A percentile compares a stretch with the other conserved stretches of the same genome.
Conservation (phyloP, 495 filamentous ascomycete species). For the Acidomyces sp. region DNA sequence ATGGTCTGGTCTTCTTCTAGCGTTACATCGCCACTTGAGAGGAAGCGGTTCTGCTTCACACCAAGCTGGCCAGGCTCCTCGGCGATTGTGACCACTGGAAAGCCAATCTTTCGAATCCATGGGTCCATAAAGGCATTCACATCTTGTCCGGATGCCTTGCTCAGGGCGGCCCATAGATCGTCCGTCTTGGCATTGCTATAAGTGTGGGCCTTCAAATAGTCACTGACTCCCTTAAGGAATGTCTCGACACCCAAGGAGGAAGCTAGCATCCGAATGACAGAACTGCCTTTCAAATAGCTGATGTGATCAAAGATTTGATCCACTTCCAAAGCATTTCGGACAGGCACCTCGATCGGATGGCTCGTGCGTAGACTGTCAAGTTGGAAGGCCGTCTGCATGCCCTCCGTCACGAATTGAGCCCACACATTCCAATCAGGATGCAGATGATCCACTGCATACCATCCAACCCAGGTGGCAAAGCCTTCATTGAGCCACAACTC, state of each 20-base stretch:
- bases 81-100: constrained; percentile 72
- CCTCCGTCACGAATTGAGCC: constrained; percentile 88
- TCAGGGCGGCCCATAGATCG: constrained; percentile 81
- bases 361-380: constrained; percentile 80
- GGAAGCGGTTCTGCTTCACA: constrained; percentile 73
- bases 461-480: constrained; percentile 96
- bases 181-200: constrained; percentile 88
- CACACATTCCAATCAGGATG: constrained; percentile 94
- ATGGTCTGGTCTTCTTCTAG: constrained; percentile 72
- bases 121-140: constrained; percentile 76
- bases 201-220: constrained; percentile 73
- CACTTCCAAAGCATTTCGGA: constrained; percentile 77
- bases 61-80: constrained; percentile 72
- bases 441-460: constrained; percentile 85
- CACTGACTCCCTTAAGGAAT: constrained; percentile 75
- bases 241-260: constrained; percentile 69
- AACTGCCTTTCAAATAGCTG: constrained; percentile 89
- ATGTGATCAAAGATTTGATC: constrained; percentile 95
- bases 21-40: constrained; percentile 75
- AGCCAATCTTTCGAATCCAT: constrained; percentile 92
- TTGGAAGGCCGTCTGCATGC: constrained; percentile 76
- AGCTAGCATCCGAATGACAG: constrained; percentile 86
- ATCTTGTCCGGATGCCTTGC: constrained; percentile 76
- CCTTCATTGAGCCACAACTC: constrained; percentile 89
- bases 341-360: constrained; percentile 88